Base-by-base conservation (phyloP, 179 eudicot species). In the Silene vulgaris region DNA sequence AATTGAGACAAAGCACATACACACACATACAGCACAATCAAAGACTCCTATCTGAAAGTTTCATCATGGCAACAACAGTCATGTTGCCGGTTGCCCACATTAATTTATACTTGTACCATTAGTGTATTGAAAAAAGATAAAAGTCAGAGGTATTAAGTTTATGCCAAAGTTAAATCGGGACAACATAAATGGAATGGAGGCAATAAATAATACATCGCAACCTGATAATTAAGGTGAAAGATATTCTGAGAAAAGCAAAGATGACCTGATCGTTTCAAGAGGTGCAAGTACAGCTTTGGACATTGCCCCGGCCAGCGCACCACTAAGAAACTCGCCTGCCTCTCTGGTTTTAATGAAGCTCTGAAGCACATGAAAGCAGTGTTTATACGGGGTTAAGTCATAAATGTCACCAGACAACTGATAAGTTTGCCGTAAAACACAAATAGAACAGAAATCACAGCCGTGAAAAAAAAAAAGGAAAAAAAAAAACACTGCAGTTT, bases 291-390 rank as follows among this genome's bases (percentile, higher is more conserved):
- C 88, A 74, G 98, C 98, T 83, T 94, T 94, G 63, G 97, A 75
- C 98, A 94, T 94, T 76, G 97, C 98, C 76, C 98, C 98, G 8
- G 98, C 98, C 77, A 94, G 71, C 61, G 98, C 98, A 80, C 98
- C 98, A 81, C 98, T 94, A 59, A 92, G 87, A 84, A 94, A 92
- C 84, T 94, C 98, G 1, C 96, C 88, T 30, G 80, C 96, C 82
- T 90, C 98, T 84, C 98, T 87, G 54, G 78, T 87, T 80, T 75
- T 76, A 72, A 87, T 8, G 72, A 88, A 71, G 77, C 82, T 87
- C 97, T 92, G 87, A 76, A 71, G 59, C 74, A 75, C 72, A 75
- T 21, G 17, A 57, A 11, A 76, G 43, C 61, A 72, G 13, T 48
- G 11, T 32, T 71, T 71, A 12, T 13, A 60, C 57, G 65, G 72